Percentiles rank a stretch among this genome's conserved stretches.
Conservation (phyloP, 1,139 yeast genomes). For the Chernovozyma sophiae-reginae region DNA sequence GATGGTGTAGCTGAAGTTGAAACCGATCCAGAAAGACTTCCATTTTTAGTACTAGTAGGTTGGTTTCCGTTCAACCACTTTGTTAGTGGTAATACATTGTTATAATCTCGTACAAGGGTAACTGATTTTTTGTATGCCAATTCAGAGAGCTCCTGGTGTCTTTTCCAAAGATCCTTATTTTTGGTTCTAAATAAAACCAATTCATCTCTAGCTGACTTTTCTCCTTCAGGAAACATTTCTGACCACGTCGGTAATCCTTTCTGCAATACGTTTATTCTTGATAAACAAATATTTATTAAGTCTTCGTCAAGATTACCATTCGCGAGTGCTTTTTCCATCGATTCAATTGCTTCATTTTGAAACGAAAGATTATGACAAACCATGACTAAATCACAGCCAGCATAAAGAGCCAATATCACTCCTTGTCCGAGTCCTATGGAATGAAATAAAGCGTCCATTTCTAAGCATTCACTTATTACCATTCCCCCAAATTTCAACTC, state of each 20-base stretch:
- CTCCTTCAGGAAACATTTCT: slow-evolving; percentile 40
- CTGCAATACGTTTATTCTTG: slow-evolving; percentile 45
- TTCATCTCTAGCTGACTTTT: slow-evolving; percentile 26
- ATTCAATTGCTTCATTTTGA: slow-evolving; percentile 57
- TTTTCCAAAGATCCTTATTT: slow-evolving; percentile 32
- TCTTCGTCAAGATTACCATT: slow-evolving; percentile 53
- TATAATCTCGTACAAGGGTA: slow-evolving; percentile 55
- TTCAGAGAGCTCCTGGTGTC: slow-evolving; percentile 44
- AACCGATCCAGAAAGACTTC: slow-evolving; percentile 6
- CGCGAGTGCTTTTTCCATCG: slow-evolving; percentile 49
- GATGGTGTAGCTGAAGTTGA: neutral
- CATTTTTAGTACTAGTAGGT: slow-evolving; percentile 14
- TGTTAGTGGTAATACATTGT: slow-evolving; percentile 49
- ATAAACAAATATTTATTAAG: slow-evolving; percentile 36
- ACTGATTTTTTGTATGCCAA: slow-evolving; percentile 51
- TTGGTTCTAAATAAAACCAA: slow-evolving; percentile 22
- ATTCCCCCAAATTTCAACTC: slow-evolving; percentile 56
- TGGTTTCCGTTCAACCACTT: slow-evolving; percentile 19
- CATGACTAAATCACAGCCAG: slow-evolving; percentile 64
- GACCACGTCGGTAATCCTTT: slow-evolving; percentile 44
- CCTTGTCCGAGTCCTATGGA: slow-evolving; percentile 67
- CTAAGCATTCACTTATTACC: slow-evolving; percentile 62
- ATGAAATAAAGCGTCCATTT: slow-evolving; percentile 61
- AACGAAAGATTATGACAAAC: slow-evolving; percentile 57
- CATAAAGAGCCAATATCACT: slow-evolving; percentile 55